Base-by-base conservation (phyloP, 208 protist genomes). In the Polymyxa betae region DNA sequence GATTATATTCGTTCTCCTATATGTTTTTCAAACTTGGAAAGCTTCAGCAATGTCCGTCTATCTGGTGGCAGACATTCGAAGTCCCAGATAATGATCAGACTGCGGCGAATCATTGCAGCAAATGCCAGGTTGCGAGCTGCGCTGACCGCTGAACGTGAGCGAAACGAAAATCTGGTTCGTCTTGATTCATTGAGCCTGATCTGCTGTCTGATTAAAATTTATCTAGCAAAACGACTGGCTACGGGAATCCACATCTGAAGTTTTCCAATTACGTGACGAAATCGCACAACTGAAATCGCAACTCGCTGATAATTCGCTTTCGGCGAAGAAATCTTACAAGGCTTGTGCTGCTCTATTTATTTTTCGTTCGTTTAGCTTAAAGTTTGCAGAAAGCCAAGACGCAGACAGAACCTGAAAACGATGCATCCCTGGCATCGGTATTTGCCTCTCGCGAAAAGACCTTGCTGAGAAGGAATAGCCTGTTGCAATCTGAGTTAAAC, bases 81-180 rank as follows among this genome's bases (percentile, higher is more conserved):
- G 40, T 20, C 72, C 12, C 72, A 82, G 40, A 43, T 43, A 16
- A n/a, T 38, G 40, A 82, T 82, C n/a, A 35, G 72, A 12, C n/a
- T 82, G n/a, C 72, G 72, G 40, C 72, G 72, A 5, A n/a, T 82
- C n/a, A 82, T 82, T 43, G 5, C 35, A 16, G 72, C 72, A 20
- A 82, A 82, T 82, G n/a, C 16, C 72, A 5, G 72, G 16, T 35
- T 82, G 10, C 5, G 72, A 35, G 35, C 35, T 43, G 72, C 72
- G n/a, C n/a, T 82, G n/a, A 16, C 72, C 5, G 40, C 35, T 40
- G 40, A 5, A 43, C 72, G 72, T 5, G 16, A 35, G 72, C 16
- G 10, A 20, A 82, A 82, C 72, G 16, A 5, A 5, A 24, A 60
- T 24, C 12, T 60, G 49, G 49, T 60, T 24, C 5, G n/a, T n/a